Evolutionary conservation across 768 basidiomycete genomes (phyloP).

Genomic region (Boletus sp.): DNA sequence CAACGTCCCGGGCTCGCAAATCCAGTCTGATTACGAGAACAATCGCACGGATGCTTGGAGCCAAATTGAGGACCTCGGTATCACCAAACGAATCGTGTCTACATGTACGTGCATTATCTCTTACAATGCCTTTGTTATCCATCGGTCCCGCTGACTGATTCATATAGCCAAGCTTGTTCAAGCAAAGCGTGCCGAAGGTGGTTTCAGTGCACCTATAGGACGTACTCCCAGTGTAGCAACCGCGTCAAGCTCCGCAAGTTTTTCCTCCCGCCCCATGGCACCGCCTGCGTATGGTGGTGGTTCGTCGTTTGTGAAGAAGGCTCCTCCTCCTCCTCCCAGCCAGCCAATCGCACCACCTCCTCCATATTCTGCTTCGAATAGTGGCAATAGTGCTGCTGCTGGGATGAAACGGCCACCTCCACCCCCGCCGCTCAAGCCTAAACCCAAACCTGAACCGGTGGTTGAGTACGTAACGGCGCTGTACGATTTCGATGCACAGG

Average conservation of each 20-base stretch:
- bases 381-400: conserved; percentile 29
- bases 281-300: conserved; percentile 17
- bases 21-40: conserved; percentile 71
- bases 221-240: conserved; percentile 26
- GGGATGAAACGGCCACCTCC: conserved; percentile 77
- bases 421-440: conserved; percentile 87
- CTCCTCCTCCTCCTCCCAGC: conserved; percentile 36
- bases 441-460: conserved; percentile 65
- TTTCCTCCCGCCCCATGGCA: conserved; percentile 26
- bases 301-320: conserved; percentile 39
- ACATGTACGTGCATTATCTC: conserved; percentile 57
- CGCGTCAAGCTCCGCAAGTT: conserved; percentile 27
- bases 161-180: conserved; percentile 65
- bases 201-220: conserved; percentile 36
- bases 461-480: conserved; percentile 83
- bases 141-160: conserved; percentile 6
- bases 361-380: conserved; percentile 22
- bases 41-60: conserved; percentile 82
- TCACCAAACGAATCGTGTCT: conserved; percentile 81
- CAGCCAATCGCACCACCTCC: conserved; percentile 45
- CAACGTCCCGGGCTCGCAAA: conserved; percentile 63
- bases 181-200: conserved; percentile 37
- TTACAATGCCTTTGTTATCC: background rate
- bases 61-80: conserved; percentile 71
- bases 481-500: conserved; percentile 94